phyloP scores from a whole-genome alignment of 176 grass and related monocot genomes.

The Hordeum vulgare region MorexV3_pseudomolecules_assembly NC_058518.1:492965477-492965976 shows the following conservation, averaged over 20 bases:
- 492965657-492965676: background rate
- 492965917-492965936: background rate
- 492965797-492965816: background rate
- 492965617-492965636: background rate
- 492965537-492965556: background rate
- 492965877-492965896: accelerated
- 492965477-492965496: background rate
- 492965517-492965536: background rate
- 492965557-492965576: background rate
- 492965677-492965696: background rate
- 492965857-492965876: background rate
- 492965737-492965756: background rate
- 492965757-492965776: conserved; percentile 1
- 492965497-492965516: background rate
- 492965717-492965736: background rate
- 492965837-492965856: background rate
- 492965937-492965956: background rate
- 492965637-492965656: background rate
- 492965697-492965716: background rate
- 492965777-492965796: background rate
- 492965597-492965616: background rate
- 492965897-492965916: background rate
- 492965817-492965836: background rate
- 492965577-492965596: background rate
- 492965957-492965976: too few species aligned